Evolutionary conservation across 73 alveolate species (phyloP), one percentile per base, ranked within the genome.

Genomic region (Effrenium voratum): DNA sequence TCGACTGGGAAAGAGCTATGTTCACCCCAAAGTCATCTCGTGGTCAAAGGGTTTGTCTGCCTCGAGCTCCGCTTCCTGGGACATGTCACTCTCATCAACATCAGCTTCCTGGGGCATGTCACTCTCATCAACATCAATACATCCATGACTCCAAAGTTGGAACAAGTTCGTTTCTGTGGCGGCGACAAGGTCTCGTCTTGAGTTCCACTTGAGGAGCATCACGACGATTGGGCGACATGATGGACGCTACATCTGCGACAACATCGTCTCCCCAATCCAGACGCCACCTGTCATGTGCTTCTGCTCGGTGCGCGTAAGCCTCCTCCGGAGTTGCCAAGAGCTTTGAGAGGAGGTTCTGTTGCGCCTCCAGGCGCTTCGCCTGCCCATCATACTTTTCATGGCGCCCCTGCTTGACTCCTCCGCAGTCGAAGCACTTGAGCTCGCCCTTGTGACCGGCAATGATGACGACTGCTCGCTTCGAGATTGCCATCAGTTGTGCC

Each of bases 321-420:
- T n/a, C n/a, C n/a, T n/a, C 93, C 0, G 93, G 63, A 13, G 93
- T 52, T n/a, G 76, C 93, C 57, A 84, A 26, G 12, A 52, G 57
- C 40, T 57, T 24, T 16, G 60, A 55, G 2, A 84, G 60, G 40
- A 84, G 41, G 24, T 13, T 41, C 4, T 40, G 45, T 32, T 84
- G 80, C 26, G 28, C 77, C 1, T 22, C 93, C 76, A 83, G 15
- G 57, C 12, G 36, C 24, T n/a, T 38, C 28, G 47, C 93, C 12
- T 45, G 50, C 32, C 57, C 55, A 10, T 49, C 55, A 43, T 52
- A 55, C 59, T 84, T 84, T 44, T 50, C 77, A 6, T 52, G 80
- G 57, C n/a, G 50, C 15, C 93, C 93, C 43, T 84, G 80, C 77
- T 83, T 49, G 93, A 84, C 52, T 16, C 93, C 93, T 4, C 79